Evolutionary conservation across 192 early-diverging fungal species (phyloP).

Genomic region (Helicostylum pulchrum): DNA sequence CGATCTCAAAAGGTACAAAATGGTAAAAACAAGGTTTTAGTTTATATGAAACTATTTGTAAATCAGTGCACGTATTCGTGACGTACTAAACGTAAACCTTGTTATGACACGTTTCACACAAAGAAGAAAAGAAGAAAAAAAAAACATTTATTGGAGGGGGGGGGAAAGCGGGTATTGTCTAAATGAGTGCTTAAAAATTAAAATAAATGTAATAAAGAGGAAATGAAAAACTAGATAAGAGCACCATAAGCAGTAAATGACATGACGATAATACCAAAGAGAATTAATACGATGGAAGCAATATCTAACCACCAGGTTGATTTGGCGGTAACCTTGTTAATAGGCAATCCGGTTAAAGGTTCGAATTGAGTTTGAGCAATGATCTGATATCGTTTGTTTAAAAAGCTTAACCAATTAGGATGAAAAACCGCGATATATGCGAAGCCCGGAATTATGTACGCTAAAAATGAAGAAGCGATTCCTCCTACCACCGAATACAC

Average conservation of each 20-base stretch:
- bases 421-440: conserved; percentile 45
- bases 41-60: too few relatives aligned
- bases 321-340: background rate
- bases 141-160: too few relatives aligned
- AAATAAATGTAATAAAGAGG: background rate
- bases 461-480: conserved; percentile 43
- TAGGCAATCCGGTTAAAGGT: conserved; percentile 1
- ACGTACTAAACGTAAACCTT: too few relatives aligned
- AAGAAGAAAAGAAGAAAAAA: too few relatives aligned
- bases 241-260: conserved; percentile 30
- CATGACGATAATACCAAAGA: conserved; percentile 48
- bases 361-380: background rate
- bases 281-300: conserved; percentile 36
- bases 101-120: too few relatives aligned
- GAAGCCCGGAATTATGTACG: conserved; percentile 46
- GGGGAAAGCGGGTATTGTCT: background rate
- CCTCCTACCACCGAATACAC: conserved; percentile 51
- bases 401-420: conserved; percentile 17
- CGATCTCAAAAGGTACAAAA: too few relatives aligned
- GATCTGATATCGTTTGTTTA: background rate
- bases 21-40: too few relatives aligned
- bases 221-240: background rate
- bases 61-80: too few relatives aligned
- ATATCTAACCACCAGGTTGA: conserved; percentile 38
- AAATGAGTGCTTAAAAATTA: background rate